These are phyloP conservation scores for Rhodotorula sp. DNA, from an alignment of 1,284 basidiomycete genomes.

Conservation along the genomic window DNA sequence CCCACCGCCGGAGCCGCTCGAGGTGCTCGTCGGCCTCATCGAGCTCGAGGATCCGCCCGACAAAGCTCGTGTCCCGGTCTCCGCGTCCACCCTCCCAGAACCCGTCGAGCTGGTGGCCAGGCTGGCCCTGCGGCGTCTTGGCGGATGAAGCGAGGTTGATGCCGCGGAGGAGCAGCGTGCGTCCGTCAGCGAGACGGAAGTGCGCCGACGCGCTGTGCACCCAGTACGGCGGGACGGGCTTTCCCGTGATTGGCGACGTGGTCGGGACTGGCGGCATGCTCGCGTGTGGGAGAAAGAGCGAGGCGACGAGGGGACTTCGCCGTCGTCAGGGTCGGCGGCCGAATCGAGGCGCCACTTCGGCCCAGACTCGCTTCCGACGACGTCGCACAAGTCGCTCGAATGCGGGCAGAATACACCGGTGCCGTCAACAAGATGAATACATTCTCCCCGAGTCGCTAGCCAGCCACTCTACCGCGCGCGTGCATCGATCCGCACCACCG, in stretches of 20 bases:
- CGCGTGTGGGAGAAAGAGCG: background rate
- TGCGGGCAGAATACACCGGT: too few species aligned
- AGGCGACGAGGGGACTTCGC: too few species aligned
- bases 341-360: background rate
- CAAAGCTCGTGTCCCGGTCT: slow-evolving; percentile 67
- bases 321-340: background rate
- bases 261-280: slow-evolving; percentile 17
- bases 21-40: slow-evolving; percentile 87
- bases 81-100: slow-evolving; percentile 85
- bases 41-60: slow-evolving; percentile 77
- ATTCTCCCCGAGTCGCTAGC: too few species aligned
- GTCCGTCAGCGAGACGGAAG: slow-evolving; percentile 81
- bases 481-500: slow-evolving; percentile 29
- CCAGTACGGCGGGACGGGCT: slow-evolving; percentile 55
- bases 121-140: slow-evolving; percentile 76
- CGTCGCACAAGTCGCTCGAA: too few species aligned
- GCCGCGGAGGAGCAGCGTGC: slow-evolving; percentile 82
- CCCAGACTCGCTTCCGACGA: too few species aligned
- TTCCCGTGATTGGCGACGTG: slow-evolving; percentile 68
- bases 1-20: slow-evolving; percentile 82
- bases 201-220: slow-evolving; percentile 58
- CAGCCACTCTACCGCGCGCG: slow-evolving; percentile 14
- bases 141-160: slow-evolving; percentile 88
- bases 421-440: too few species aligned
- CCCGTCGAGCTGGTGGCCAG: slow-evolving; percentile 67